Percentiles rank a stretch among this genome's conserved stretches.
These are phyloP conservation scores for Daldinia sp. DNA, from an alignment of 2,329 filamentous ascomycete species.

Conservation along the genomic window DNA sequence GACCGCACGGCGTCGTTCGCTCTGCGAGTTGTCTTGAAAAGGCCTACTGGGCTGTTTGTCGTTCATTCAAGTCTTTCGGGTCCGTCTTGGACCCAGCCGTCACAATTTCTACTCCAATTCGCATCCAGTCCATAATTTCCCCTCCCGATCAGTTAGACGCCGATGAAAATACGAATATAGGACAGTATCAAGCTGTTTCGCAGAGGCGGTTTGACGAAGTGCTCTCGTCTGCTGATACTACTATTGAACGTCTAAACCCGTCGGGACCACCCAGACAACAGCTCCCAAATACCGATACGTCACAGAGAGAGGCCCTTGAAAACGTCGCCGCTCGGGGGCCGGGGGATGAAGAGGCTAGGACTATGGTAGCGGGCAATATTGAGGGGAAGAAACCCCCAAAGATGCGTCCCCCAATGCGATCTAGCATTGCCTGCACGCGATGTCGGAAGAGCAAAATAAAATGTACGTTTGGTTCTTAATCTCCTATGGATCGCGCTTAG, in stretches of 20 bases:
- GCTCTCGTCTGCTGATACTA: constrained; percentile 50
- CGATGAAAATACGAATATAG: constrained; percentile 53
- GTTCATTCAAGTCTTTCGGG: constrained; percentile 47
- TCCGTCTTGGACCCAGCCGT: constrained; percentile 58
- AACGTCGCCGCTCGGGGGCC: constrained; percentile 43
- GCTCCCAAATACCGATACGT: constrained; percentile 46
- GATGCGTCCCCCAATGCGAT: constrained; percentile 72
- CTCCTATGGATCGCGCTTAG: not conserved
- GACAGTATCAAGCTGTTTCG: constrained; percentile 51
- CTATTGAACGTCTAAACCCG: constrained; percentile 48
- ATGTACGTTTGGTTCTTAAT: constrained; percentile 58
- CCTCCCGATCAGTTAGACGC: constrained; percentile 57
- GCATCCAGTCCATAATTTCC: constrained; percentile 65
- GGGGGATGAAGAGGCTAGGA: constrained; percentile 51
- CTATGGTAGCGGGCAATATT: constrained; percentile 51
- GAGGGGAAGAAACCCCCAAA: constrained; percentile 59
- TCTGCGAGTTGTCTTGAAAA: constrained; percentile 26
- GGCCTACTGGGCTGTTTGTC: constrained; percentile 28
- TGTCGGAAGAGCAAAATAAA: constrained; percentile 88
- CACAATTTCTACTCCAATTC: constrained; percentile 64
- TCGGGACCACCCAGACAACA: constrained; percentile 45
- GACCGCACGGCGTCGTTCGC: constrained; percentile 35
- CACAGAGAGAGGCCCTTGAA: constrained; percentile 41
- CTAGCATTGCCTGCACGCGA: constrained; percentile 81
- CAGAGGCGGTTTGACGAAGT: constrained; percentile 56